A percentile compares a stretch with the other conserved stretches of the same genome.
These are phyloP conservation scores for Aspergillus quadricinctus DNA, from an alignment of 2,329 filamentous ascomycete genomes.

Conservation along the genomic window DNA sequence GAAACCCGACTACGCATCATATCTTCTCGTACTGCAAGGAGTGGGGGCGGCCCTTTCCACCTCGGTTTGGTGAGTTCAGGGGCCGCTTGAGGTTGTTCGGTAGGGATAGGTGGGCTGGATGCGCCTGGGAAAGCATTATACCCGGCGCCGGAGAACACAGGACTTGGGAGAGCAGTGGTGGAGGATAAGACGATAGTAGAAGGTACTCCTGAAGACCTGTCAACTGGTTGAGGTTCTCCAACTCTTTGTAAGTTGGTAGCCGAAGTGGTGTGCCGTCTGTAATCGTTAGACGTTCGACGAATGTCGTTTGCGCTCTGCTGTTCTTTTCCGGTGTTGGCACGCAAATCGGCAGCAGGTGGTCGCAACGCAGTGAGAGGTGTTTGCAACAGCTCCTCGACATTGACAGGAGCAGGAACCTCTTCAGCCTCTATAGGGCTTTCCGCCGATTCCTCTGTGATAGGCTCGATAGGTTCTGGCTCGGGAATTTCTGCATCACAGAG, in stretches of 20 bases:
- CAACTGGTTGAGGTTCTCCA: slow-evolving; percentile 5
- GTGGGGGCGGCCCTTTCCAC: slow-evolving; percentile 37
- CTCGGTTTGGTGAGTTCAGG: slow-evolving; percentile 14
- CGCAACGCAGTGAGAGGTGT: slow-evolving; percentile 53
- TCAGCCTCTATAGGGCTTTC: slow-evolving; percentile 26
- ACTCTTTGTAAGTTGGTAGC: slow-evolving; percentile 5
- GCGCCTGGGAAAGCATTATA: not conserved
- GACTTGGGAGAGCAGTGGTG: not conserved
- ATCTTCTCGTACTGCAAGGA: slow-evolving; percentile 53
- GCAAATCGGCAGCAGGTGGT: slow-evolving; percentile 29
- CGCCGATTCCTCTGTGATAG: slow-evolving; percentile 28
- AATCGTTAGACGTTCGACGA: slow-evolving; percentile 12
- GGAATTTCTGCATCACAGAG: slow-evolving; percentile 72
- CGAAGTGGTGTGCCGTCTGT: slow-evolving; percentile 4
- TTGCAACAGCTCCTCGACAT: slow-evolving; percentile 62
- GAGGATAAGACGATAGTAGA: not conserved
- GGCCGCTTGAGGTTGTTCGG: slow-evolving; percentile 12
- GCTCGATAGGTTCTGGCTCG: slow-evolving; percentile 51
- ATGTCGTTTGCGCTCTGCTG: slow-evolving; percentile 10
- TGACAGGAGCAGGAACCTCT: slow-evolving; percentile 59
- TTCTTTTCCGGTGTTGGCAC: slow-evolving; percentile 8
- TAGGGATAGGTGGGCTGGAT: not conserved
- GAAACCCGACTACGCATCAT: slow-evolving; percentile 42
- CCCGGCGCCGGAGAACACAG: not conserved
- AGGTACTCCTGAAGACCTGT: slow-evolving; percentile 4